Conservation (phyloP, 495 filamentous ascomycete genomes). For the Friedmanniomyces simplex region DNA sequence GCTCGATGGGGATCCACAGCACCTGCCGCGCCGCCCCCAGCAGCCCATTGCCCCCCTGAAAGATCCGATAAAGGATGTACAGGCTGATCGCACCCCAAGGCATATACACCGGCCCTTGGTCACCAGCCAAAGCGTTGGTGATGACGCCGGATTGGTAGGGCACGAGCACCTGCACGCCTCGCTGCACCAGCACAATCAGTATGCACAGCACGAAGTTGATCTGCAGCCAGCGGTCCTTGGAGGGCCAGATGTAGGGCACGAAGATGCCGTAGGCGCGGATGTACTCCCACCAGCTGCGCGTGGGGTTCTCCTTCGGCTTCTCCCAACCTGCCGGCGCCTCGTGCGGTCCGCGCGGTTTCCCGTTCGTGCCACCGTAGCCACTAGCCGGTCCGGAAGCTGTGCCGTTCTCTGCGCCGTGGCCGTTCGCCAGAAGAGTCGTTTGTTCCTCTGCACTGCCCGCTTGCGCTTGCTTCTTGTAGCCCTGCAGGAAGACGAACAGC, state of each 20-base stretch:
- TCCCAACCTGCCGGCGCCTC: slow-evolving; percentile 48
- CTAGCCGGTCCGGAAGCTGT: slow-evolving; percentile 24
- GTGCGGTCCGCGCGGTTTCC: slow-evolving; percentile 20
- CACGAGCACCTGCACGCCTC: slow-evolving; percentile 69
- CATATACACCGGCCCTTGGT: slow-evolving; percentile 38
- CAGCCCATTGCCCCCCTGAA: slow-evolving; percentile 80
- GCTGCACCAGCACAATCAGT: slow-evolving; percentile 60
- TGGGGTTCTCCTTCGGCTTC: slow-evolving; percentile 52
- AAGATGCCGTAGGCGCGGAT: slow-evolving; percentile 76
- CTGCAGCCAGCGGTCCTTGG: slow-evolving; percentile 60
- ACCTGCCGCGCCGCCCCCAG: slow-evolving; percentile 71
- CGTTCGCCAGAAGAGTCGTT: slow-evolving; percentile 37
- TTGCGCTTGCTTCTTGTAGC: slow-evolving; percentile 25
- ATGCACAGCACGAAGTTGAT: slow-evolving; percentile 71
- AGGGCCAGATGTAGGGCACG: slow-evolving; percentile 91
- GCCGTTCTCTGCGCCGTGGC: slow-evolving; percentile 36
- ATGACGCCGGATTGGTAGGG: slow-evolving; percentile 67
- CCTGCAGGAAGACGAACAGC: slow-evolving; percentile 37
- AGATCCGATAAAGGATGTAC: slow-evolving; percentile 69
- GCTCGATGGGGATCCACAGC: slow-evolving; percentile 90
- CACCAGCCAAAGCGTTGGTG: slow-evolving; percentile 51
- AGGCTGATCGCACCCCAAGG: slow-evolving; percentile 65
- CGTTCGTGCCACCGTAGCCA: slow-evolving; percentile 41
- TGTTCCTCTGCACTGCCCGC: slow-evolving; percentile 41
- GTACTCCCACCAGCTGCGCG: slow-evolving; percentile 83